These are phyloP conservation scores for Eucalyptus microcorys DNA, from an alignment of 345 rosid species.

Conservation along the genomic window DNA sequence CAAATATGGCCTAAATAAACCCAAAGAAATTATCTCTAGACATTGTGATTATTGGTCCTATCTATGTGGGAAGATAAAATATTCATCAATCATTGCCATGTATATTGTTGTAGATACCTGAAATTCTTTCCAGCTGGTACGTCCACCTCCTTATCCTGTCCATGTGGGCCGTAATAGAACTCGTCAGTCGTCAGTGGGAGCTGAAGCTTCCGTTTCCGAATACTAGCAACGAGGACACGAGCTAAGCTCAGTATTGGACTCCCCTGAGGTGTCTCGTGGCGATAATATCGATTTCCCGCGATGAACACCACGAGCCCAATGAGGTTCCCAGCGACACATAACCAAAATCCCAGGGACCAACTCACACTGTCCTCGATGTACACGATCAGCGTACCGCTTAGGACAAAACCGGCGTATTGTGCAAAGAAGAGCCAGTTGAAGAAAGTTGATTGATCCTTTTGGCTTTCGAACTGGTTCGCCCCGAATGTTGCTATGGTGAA, in stretches of 20 bases:
- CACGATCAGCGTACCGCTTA: background rate
- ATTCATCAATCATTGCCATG: background rate
- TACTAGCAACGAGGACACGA: constrained; percentile 1
- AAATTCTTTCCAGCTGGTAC: background rate
- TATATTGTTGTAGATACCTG: background rate
- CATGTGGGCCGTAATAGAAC: background rate
- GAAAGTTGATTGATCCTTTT: background rate
- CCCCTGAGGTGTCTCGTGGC: background rate
- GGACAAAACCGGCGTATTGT: background rate
- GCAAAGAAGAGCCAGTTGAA: constrained; percentile 7
- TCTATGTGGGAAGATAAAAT: background rate
- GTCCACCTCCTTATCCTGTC: background rate
- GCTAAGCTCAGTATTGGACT: constrained; percentile 1
- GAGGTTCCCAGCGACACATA: background rate
- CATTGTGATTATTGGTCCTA: background rate
- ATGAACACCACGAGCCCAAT: background rate
- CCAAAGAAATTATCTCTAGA: background rate
- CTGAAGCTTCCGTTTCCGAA: background rate
- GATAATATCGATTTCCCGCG: background rate
- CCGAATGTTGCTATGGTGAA: constrained; percentile 2
- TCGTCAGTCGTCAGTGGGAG: background rate
- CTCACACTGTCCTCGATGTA: constrained; percentile 7
- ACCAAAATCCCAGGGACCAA: constrained; percentile 6
- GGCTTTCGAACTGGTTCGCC: constrained; percentile 1
- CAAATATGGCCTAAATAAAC: background rate